phyloP scores from a whole-genome alignment of 495 filamentous ascomycete genomes.

The Talaromyces liani region DNA sequence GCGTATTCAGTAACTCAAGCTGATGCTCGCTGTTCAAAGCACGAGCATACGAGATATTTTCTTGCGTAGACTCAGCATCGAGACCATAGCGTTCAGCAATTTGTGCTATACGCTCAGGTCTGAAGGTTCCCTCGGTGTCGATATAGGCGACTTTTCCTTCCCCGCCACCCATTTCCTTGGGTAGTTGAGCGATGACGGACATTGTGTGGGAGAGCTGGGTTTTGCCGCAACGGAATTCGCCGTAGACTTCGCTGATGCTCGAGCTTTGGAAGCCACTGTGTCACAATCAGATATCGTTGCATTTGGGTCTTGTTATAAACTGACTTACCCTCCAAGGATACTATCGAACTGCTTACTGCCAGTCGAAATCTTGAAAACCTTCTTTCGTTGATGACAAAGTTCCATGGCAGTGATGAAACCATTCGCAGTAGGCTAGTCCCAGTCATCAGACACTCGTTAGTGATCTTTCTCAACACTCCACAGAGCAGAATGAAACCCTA shows the following conservation, averaged over 20 bases:
- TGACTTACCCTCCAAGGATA: constrained; percentile 56
- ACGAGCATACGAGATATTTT: constrained; percentile 69
- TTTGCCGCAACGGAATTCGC: constrained; percentile 75
- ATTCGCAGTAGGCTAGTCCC: constrained; percentile 50
- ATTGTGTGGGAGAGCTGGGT: constrained; percentile 64
- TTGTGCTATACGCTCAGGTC: constrained; percentile 63
- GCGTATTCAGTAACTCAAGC: constrained; percentile 58
- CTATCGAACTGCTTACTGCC: constrained; percentile 71
- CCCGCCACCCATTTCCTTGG: constrained; percentile 60
- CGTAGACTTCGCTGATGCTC: constrained; percentile 68
- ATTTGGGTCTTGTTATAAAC: not conserved
- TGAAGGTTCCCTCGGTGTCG: constrained; percentile 74
- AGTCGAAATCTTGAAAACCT: constrained; percentile 62
- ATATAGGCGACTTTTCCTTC: constrained; percentile 78
- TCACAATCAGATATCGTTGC: no score
- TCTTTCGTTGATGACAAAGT: constrained; percentile 59
- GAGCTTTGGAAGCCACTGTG: constrained; percentile 65
- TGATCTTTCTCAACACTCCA: not conserved
- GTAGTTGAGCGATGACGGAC: constrained; percentile 56
- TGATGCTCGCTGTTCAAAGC: constrained; percentile 74
- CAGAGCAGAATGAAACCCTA: constrained; percentile 20
- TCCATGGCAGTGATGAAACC: constrained; percentile 77
- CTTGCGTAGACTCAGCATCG: constrained; percentile 56
- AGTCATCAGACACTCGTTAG: not conserved
- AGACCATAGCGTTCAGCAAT: constrained; percentile 71